Conservation (phyloP, 2,329 filamentous ascomycete species). For the Colletotrichum coccodes region DNA sequence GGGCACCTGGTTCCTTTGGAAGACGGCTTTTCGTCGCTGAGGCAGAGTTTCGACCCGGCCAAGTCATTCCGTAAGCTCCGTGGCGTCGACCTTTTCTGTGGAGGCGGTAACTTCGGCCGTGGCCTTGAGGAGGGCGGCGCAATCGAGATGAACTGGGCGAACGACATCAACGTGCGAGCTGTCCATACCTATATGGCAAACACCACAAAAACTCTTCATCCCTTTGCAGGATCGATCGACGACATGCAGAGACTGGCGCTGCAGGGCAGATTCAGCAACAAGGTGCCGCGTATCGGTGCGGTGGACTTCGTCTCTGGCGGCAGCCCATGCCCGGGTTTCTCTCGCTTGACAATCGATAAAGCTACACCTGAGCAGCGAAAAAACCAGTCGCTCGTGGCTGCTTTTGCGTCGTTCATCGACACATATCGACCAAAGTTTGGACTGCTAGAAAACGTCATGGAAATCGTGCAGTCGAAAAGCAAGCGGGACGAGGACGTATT, state of each 20-base stretch:
- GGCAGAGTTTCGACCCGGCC: slow-evolving; percentile 65
- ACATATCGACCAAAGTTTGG: slow-evolving; percentile 80
- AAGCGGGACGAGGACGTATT: slow-evolving; percentile 71
- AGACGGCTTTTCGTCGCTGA: slow-evolving; percentile 43
- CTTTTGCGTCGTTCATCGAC: slow-evolving; percentile 79
- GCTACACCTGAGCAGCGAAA: slow-evolving; percentile 65
- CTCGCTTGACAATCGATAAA: slow-evolving; percentile 67
- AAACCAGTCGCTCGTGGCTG: slow-evolving; percentile 82
- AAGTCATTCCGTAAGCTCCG: slow-evolving; percentile 51
- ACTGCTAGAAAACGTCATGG: slow-evolving; percentile 80
- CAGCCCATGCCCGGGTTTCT: slow-evolving; percentile 83
- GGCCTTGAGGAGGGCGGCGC: slow-evolving; percentile 79
- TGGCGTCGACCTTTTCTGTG: slow-evolving; percentile 80
- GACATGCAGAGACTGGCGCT: slow-evolving; percentile 70
- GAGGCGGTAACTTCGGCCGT: slow-evolving; percentile 80
- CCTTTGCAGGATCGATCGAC: slow-evolving; percentile 79
- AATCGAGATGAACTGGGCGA: slow-evolving; percentile 72
- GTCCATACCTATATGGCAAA: slow-evolving; percentile 83
- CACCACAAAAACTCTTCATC: slow-evolving; percentile 50
- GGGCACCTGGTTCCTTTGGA: slow-evolving; percentile 36
- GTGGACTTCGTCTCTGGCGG: slow-evolving; percentile 79
- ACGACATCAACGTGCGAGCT: slow-evolving; percentile 72
- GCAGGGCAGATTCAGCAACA: slow-evolving; percentile 53
- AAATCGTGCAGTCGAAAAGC: slow-evolving; percentile 65
- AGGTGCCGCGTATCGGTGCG: slow-evolving; percentile 68